Evolutionary conservation across 2,329 filamentous ascomycete species (phyloP), one percentile per base, ranked within the genome.

Genomic region (Aspergillus sojae): DNA sequence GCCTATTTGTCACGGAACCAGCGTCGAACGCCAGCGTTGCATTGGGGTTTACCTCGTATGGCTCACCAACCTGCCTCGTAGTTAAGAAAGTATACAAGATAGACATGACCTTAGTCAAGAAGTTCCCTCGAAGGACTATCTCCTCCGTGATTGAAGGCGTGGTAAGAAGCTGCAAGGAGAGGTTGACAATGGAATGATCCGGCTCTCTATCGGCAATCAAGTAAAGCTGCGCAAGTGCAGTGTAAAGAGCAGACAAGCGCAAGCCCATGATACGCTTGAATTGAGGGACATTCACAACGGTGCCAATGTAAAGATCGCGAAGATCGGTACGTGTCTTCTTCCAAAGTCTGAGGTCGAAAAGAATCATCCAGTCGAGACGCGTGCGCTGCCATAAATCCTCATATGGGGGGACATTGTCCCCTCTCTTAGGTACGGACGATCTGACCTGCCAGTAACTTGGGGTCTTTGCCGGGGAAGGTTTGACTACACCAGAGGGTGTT

Each of bases 71-170:
- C 82, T 99, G 95, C 58, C 96, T 87, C 5, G 93, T 97, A 0
- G 95, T 99, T 45, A 99, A 81, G 80, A 99, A 99, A 0, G 96
- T 98, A 78, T 98, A 99, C 0, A 99, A 83, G 65, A 99, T 99
- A 16, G 95, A 93, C 86, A 98, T 91, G 45, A 99, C 84, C 69
- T 93, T 97, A 10, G 93, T 97, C 68, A 99, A 83, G 74, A 99
- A 99, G 77, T 99, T 99, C 32, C 94, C 94, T 53, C 93, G 88
- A 72, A 97, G 92, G 10, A 99, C 93, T 57, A 98, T 91, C 78
- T 99, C 96, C 52, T 93, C 91, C 0, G 94, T 98, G 68, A 99
- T 98, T 0, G 94, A 96, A 1, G 95, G 94, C 0, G 95, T 97
- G 0, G 95, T 99, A 66, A 99, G 83, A 88, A 99, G 96, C 75